Base-by-base conservation (phyloP, 2,329 filamentous ascomycete species). In the Trichophyton verrucosum region DNA sequence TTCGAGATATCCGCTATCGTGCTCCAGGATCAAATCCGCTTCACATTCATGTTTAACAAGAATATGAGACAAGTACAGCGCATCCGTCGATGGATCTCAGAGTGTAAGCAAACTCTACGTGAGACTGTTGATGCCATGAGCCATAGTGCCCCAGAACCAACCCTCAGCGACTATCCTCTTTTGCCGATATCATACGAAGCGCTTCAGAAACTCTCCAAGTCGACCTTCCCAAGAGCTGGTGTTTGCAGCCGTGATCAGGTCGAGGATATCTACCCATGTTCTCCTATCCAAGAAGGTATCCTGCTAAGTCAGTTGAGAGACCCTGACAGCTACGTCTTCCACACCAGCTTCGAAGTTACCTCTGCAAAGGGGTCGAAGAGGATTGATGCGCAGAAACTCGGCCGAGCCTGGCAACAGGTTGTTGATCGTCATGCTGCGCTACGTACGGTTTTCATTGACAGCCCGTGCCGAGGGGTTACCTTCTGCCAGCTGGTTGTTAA, bases 1-100 rank as follows among this genome's bases (percentile, higher is more conserved):
- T 77, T 82, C 57, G 80, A 82, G 61, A 74, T 81, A 2, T 76
- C 77, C 0, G 78, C 79, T 0, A 76, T 79, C 24, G 72, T 81
- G 3, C 72, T 77, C 17, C 74, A 77, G 46, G 77, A 76, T 0
- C 69, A 69, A 13, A 69, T 81, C 24, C 76, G 76, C 46, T 73
- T 81, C 24, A 75, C 76, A 0, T 81, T 81, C 64, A 77, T 76
- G 0, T 80, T 77, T 68, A 80, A 80, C 63, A 67, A 71, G 3
- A 67, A 74, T 27, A 80, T 80, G 76, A 68, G 67, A 8, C 76
- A 77, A 57, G 72, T 76, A 59, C 64, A 69, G 0, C 68, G 70
- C 1, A 76, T 81, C 38, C 67, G 68, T 8, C 62, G 70, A n/a
- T 80, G 78, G 78, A 71, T 79, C 1, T 63, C 69, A 1, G 68